These are phyloP conservation scores for Chimonanthus praecox DNA, from an alignment of 164 flowering plant species.

Conservation along the genomic window DNA sequence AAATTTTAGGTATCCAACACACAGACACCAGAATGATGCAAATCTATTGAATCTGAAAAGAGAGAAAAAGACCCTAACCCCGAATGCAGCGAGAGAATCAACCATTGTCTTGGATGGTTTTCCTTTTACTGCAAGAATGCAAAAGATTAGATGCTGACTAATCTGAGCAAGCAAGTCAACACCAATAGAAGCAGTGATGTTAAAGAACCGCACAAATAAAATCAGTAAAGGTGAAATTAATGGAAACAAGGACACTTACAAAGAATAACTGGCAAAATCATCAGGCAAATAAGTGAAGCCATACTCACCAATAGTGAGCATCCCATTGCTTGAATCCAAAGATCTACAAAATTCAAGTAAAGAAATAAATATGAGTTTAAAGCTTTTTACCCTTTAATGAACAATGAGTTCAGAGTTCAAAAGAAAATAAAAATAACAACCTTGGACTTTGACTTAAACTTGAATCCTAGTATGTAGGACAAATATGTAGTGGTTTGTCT, in stretches of 20 bases:
- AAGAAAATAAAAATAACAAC: too few species aligned
- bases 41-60: background rate
- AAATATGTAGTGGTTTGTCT: background rate
- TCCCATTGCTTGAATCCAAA: conserved; percentile 88
- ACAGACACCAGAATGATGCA: background rate
- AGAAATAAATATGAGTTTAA: background rate
- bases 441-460: background rate
- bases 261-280: conserved; percentile 73
- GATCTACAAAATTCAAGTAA: conserved; percentile 36
- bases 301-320: conserved; percentile 97
- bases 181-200: background rate
- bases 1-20: background rate
- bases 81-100: conserved; percentile 90
- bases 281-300: conserved; percentile 91
- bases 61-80: conserved; percentile 56
- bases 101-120: conserved; percentile 84
- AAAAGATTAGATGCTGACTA: conserved; percentile 5
- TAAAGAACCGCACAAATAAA: background rate
- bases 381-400: background rate
- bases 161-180: background rate
- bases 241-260: conserved; percentile 40
- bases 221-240: background rate
- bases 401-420: too few species aligned
- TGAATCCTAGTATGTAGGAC: background rate
- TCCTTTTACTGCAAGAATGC: conserved; percentile 67